A percentile compares a stretch with the other conserved stretches of the same genome.
Evolutionary conservation across 2,329 filamentous ascomycete genomes (phyloP).

Genomic region (Cercospora nicotianae): DNA sequence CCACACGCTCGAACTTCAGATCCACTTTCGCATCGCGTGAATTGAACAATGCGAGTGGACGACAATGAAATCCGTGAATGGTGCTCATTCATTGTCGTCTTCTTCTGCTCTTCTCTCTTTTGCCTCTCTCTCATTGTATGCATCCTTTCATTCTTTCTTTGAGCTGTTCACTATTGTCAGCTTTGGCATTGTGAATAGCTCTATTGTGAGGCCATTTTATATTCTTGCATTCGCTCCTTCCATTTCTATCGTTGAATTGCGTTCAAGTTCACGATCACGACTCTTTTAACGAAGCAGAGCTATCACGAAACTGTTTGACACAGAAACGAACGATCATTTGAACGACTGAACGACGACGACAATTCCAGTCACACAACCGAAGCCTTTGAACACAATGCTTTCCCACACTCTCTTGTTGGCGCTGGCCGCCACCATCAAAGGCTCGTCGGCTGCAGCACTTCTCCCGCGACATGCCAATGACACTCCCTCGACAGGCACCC

Average conservation of each 20-base stretch:
- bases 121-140: neutral
- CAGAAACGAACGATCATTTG: conserved; percentile 2
- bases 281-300: neutral
- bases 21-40: neutral
- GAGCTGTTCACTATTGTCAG: conserved; percentile 3
- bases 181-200: neutral
- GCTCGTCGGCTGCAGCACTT: conserved; percentile 16
- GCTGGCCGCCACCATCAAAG: conserved; percentile 12
- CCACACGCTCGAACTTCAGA: neutral
- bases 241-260: neutral
- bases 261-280: neutral
- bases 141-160: conserved; percentile 5
- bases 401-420: conserved; percentile 4
- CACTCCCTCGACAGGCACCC: neutral
- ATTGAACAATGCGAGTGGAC: neutral
- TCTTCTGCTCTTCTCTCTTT: neutral
- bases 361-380: neutral
- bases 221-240: neutral
- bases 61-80: neutral
- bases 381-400: neutral
- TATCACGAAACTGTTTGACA: neutral
- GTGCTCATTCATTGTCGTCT: neutral
- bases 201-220: neutral
- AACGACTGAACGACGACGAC: neutral
- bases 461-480: conserved; percentile 10